Evolutionary conservation across 225 moss, liverwort and hornwort species (phyloP), one percentile per base, ranked within the genome.

Genomic region (Marchantia polymorpha): DNA sequence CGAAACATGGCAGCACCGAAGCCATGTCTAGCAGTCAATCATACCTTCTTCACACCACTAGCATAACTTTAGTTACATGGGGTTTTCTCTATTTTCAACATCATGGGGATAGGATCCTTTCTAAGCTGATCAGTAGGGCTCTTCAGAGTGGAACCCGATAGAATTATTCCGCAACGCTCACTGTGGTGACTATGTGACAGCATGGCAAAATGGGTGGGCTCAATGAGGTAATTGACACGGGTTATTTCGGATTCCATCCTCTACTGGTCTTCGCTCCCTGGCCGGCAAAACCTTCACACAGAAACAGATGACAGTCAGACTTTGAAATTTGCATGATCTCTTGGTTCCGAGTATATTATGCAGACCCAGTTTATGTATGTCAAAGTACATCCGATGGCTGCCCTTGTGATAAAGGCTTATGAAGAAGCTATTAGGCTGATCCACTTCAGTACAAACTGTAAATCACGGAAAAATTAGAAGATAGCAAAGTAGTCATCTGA

Each of bases 251-350:
- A 68, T 85, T 81, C 91, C 90, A 96, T 53, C 85, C 92, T 82
- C 85, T 84, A 75, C 95, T 93, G 15, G 95, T 93, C 87, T 90
- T 96, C 47, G 95, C 95, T 6, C 93, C 93, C 90, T 93, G 93
- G 75, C 95, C 95, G 1, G 93, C 95, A 82, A 89, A 95, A 26
- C 92, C 93, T 95, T 76, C 74, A 15, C 14, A 10, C 69, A 69
- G 2, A 12, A 72, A 72, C 72, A 52, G 11, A 72, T 3, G 23
- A 72, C n/a, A 73, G 52, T 73, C 16, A 54, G 52, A 53, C 19
- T 5, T n/a, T 8, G 63, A 47, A 65, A 8, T 8, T 12, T 8
- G 65, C 12, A 65, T 27, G n/a, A 13, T 48, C 69, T n/a, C 15
- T 22, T 20, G 47, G 30, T 47, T 47, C 10, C 31, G 12, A 16